Evolutionary conservation across 306 rosid species (phyloP), one percentile per base, ranked within the genome.

Genomic region (Lablab purpureus): DNA sequence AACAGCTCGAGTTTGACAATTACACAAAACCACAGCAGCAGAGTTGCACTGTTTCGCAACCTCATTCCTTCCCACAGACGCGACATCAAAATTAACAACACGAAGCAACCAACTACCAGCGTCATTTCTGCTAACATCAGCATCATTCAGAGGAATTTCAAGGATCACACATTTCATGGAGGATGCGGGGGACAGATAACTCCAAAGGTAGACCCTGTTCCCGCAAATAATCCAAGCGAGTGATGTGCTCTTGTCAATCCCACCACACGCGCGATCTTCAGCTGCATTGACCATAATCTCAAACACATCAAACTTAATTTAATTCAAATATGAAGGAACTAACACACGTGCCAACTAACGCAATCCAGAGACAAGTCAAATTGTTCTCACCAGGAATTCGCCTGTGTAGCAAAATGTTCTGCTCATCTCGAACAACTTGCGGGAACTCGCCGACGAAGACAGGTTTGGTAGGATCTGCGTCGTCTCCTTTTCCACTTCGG

Each of bases 371-470:
- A 81, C 62, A 21, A 73, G 77, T 47, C 37, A 40, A 21, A 67
- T 23, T 4, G 2, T 52, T 75, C 89, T 79, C 50, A 94, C 99
- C 93, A 23, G 85, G 84, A 79, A 74, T 70, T 68, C 77, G 90
- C 81, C 74, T 89, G 49, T 91, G 95, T 72, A 84, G 81, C 85
- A 84, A 75, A 32, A 76, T 67, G 77, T 92, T 80, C 67, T 92
- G 97, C 56, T 86, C 91, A 71, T 92, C 92, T 41, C 93, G 89
- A 73, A 95, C 91, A 69, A 85, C 75, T 64, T 88, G 89, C 1
- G 99, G 99, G 52, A 95, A 91, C 87, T 95, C 98, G 23, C 90
- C 93, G 56, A 92, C 99, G 74, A 85, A 92, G 36, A 95, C 97
- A 46, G 99, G 99, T 72, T 87, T 90, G 54, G 81, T 84, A 13